Evolutionary conservation across 2,329 filamentous ascomycete genomes (phyloP).

Genomic region (Rhinocladiella mackenziei): DNA sequence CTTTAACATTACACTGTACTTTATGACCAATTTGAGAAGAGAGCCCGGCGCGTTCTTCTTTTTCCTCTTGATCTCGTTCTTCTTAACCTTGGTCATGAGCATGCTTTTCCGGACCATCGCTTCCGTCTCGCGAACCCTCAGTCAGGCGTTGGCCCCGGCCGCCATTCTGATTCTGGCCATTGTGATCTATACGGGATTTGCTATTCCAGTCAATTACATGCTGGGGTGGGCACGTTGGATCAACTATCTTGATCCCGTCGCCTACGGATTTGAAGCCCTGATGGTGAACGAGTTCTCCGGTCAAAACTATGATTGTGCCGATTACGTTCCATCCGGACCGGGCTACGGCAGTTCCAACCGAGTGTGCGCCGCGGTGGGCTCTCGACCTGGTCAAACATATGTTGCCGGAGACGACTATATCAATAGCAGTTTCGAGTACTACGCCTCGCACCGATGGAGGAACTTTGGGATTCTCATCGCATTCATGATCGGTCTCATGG

Average conservation of each 20-base stretch:
- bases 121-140: conserved; percentile 63
- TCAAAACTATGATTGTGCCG: conserved; percentile 54
- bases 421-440: conserved; percentile 53
- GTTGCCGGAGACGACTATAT: conserved; percentile 61
- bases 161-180: conserved; percentile 53
- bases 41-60: conserved; percentile 77
- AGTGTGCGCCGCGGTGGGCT: conserved; percentile 47
- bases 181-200: conserved; percentile 65
- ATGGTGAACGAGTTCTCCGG: conserved; percentile 57
- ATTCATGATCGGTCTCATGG: conserved; percentile 60
- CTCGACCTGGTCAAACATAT: conserved; percentile 48
- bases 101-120: conserved; percentile 61
- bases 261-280: conserved; percentile 63
- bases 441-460: conserved; percentile 57
- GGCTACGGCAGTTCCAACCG: conserved; percentile 36
- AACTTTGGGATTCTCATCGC: conserved; percentile 66
- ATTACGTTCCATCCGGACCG: conserved; percentile 58
- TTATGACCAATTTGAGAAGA: conserved; percentile 76
- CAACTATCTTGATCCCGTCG: conserved; percentile 62
- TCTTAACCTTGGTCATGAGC: conserved; percentile 53
- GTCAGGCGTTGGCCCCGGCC: conserved; percentile 58
- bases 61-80: conserved; percentile 67
- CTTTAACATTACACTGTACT: conserved; percentile 80
- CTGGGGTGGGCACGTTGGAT: conserved; percentile 66
- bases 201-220: conserved; percentile 58